phyloP scores from a whole-genome alignment of 768 basidiomycete species.

The Termitomyces sp. region DNA sequence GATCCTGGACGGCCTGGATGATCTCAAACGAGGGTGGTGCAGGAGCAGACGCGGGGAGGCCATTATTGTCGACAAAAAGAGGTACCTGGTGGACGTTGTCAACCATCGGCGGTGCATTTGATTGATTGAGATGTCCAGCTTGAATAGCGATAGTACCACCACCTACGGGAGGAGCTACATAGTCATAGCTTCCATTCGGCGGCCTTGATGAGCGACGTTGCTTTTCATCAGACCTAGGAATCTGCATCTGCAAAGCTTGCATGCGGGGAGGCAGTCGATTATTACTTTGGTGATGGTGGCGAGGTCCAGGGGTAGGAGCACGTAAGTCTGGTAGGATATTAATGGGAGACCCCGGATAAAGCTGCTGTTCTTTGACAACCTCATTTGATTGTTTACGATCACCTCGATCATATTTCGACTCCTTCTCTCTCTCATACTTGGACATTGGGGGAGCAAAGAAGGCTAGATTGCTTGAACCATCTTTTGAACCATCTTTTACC shows the following conservation, averaged over 20 bases:
- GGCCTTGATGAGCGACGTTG: slow-evolving; percentile 12
- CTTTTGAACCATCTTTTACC: neutral
- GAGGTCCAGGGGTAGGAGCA: slow-evolving; percentile 5
- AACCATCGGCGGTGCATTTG: slow-evolving; percentile 5
- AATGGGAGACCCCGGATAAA: neutral
- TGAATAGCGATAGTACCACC: neutral
- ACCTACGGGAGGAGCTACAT: neutral
- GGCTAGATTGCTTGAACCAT: neutral
- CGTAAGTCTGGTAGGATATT: slow-evolving; percentile 9
- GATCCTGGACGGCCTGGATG: neutral
- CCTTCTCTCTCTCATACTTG: neutral
- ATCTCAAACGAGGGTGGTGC: slow-evolving; percentile 2
- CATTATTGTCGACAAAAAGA: slow-evolving; percentile 10
- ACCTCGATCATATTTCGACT: neutral
- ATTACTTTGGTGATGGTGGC: slow-evolving; percentile 8
- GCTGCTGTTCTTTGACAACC: neutral
- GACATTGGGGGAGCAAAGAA: neutral
- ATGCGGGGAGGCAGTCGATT: slow-evolving; percentile 17
- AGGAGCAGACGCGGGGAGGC: slow-evolving; percentile 8
- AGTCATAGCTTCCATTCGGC: neutral
- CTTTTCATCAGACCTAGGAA: slow-evolving; percentile 11
- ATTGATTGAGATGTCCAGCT: neutral
- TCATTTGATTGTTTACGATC: neutral
- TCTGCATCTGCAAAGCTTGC: slow-evolving; percentile 18
- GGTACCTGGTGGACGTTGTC: slow-evolving; percentile 8